Evolutionary conservation across 441 rosid genomes (phyloP), one percentile per base, ranked within the genome.

Genomic region (Pelargonium fulgidum): DNA sequence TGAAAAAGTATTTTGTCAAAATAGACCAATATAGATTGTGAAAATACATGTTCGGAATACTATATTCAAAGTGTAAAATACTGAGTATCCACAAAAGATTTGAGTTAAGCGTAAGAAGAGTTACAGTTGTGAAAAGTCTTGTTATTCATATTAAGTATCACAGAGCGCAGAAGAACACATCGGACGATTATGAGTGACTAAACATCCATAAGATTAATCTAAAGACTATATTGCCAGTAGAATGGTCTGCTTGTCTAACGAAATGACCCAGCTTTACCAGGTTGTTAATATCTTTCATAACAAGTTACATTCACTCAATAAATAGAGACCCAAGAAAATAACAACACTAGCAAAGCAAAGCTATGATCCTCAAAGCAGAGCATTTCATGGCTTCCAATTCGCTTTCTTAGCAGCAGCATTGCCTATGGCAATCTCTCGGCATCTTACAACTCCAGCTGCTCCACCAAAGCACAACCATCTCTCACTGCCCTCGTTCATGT

Each of bases 391-490:
- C 39, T 72, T 76, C 50, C 69, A 65, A 17, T 74, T 67, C 58
- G 64, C 19, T 20, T 44, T 54, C 58, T 33, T 33, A 33, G 52
- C 76, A 70, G 69, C 74, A 6, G 50, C 26, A 64, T 70, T 74
- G 22, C 59, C 72, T 26, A 78, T 16, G 41, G 29, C 42, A 65
- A 91, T 79, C 82, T 86, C 86, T 73, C 86, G 93, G 75, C 98
- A 92, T 64, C 96, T 79, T 44, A 92, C 83, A 44, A 92, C 81
- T 48, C 98, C 96, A 0, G 94, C 96, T 0, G 94, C 94, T 83
- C 98, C 96, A 5, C 99, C 99, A 0, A 78, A 86, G 73, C 90
- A 86, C 66, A 90, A 61, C 97, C 93, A 94, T 76, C 91, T 89
- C 85, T 89, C 96, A 50, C 97, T 85, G 36, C 93, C 97, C 64